These are phyloP conservation scores for Populus pruinosa DNA, from an alignment of 345 rosid genomes.

Conservation along the genomic window DNA sequence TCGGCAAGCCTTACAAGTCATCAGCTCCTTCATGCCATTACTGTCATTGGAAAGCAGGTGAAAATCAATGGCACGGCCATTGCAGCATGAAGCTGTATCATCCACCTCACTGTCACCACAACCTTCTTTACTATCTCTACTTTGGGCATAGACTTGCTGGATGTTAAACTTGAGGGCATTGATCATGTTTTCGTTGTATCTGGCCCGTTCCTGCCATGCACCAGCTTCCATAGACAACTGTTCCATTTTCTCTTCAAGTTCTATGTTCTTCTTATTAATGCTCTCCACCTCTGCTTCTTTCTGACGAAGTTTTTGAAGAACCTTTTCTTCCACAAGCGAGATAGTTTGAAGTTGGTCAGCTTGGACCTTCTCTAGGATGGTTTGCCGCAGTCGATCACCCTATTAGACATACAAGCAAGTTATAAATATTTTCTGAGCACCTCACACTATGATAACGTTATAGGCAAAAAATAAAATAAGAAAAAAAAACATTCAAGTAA, in stretches of 20 bases:
- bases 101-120: slow-evolving; percentile 92
- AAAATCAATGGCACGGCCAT: slow-evolving; percentile 47
- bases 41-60: slow-evolving; percentile 46
- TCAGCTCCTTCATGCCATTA: slow-evolving; percentile 37
- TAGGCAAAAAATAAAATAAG: background rate
- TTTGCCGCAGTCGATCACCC: slow-evolving; percentile 59
- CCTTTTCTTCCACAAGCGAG: slow-evolving; percentile 55
- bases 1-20: slow-evolving; percentile 74
- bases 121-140: slow-evolving; percentile 72
- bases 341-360: slow-evolving; percentile 51
- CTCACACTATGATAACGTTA: background rate
- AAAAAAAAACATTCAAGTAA: background rate
- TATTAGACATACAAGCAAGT: slow-evolving; percentile 21
- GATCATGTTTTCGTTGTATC: slow-evolving; percentile 66
- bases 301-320: slow-evolving; percentile 55
- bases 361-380: slow-evolving; percentile 59
- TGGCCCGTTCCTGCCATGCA: slow-evolving; percentile 77
- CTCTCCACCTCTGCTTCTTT: slow-evolving; percentile 71
- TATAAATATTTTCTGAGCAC: background rate
- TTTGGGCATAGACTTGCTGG: slow-evolving; percentile 59
- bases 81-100: slow-evolving; percentile 82
- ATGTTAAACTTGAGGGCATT: slow-evolving; percentile 63
- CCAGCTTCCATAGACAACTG: slow-evolving; percentile 64
- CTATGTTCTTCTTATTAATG: slow-evolving; percentile 65
- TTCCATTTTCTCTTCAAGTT: slow-evolving; percentile 71